A percentile compares a stretch with the other conserved stretches of the same genome.
These are phyloP conservation scores for Erodium texanum DNA, from an alignment of 441 rosid genomes.

Conservation along the genomic window DNA sequence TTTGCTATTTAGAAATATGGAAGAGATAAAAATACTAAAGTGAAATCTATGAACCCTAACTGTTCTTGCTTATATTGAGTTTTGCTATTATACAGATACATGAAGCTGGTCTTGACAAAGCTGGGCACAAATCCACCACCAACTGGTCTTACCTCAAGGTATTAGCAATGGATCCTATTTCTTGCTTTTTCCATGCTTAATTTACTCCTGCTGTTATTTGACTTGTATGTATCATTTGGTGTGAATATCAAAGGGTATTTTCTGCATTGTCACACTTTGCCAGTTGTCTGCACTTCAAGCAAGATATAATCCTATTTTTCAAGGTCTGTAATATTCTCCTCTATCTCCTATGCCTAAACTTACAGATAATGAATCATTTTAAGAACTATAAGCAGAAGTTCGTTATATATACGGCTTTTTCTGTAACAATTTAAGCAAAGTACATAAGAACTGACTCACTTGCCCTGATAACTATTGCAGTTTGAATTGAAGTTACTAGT, in stretches of 20 bases:
- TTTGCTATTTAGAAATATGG: background rate
- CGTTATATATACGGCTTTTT: too few species aligned
- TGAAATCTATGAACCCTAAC: background rate
- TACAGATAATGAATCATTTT: background rate
- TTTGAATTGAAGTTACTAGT: background rate
- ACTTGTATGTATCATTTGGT: background rate
- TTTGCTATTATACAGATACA: constrained; percentile 23
- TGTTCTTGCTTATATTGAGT: constrained; percentile 8
- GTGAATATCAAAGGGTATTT: constrained; percentile 30
- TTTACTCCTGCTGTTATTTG: background rate
- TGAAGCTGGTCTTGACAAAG: constrained; percentile 30
- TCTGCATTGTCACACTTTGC: constrained; percentile 30
- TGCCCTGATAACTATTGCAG: background rate
- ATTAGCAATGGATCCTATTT: background rate
- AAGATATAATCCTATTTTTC: constrained; percentile 26
- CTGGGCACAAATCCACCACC: constrained; percentile 11
- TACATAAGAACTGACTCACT: too few species aligned
- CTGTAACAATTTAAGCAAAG: too few species aligned
- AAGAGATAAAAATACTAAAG: background rate
- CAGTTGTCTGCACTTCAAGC: constrained; percentile 30
- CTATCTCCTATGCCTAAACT: background rate
- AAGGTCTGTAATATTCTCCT: constrained; percentile 28
- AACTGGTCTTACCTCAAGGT: constrained; percentile 29
- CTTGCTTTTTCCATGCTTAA: constrained; percentile 9
- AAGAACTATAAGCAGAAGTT: too few species aligned